These are phyloP conservation scores for Lithospermum erythrorhizon DNA, from an alignment of 257 asterid genomes.

Conservation along the genomic window DNA sequence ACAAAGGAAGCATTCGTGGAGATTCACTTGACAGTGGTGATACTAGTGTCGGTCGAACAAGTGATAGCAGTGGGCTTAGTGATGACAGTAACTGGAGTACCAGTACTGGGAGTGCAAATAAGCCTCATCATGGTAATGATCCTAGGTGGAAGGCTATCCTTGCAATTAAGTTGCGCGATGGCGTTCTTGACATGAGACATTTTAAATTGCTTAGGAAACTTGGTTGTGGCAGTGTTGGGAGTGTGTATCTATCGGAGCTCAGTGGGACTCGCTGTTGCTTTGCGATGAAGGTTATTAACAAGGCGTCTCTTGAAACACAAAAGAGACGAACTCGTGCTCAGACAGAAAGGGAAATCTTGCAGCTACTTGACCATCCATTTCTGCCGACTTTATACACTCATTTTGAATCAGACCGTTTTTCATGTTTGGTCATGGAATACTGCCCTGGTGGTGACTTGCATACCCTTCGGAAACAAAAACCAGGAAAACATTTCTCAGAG, in stretches of 20 bases:
- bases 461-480: slow-evolving; percentile 38
- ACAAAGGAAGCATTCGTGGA: slow-evolving; percentile 28
- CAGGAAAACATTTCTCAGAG: slow-evolving; percentile 49
- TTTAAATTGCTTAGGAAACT: slow-evolving; percentile 37
- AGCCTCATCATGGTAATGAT: slow-evolving; percentile 51
- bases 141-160: slow-evolving; percentile 54
- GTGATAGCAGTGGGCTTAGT: slow-evolving; percentile 45
- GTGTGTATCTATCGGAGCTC: slow-evolving; percentile 45
- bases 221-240: slow-evolving; percentile 51
- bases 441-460: slow-evolving; percentile 57
- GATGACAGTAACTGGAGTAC: slow-evolving; percentile 52
- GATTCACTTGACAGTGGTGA: slow-evolving; percentile 44
- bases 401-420: slow-evolving; percentile 44
- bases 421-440: slow-evolving; percentile 49
- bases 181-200: slow-evolving; percentile 39
- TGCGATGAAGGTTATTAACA: slow-evolving; percentile 52
- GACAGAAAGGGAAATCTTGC: slow-evolving; percentile 45
- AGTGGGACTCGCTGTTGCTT: slow-evolving; percentile 36
- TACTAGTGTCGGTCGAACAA: slow-evolving; percentile 37
- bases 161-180: slow-evolving; percentile 34
- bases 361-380: slow-evolving; percentile 50
- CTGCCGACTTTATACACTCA: slow-evolving; percentile 49
- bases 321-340: slow-evolving; percentile 38
- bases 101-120: slow-evolving; percentile 36
- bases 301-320: slow-evolving; percentile 44